Percentiles rank a stretch among this genome's conserved stretches.
Evolutionary conservation across 2,329 filamentous ascomycete genomes (phyloP).

Genomic region (Trichoderma arundinaceum): DNA sequence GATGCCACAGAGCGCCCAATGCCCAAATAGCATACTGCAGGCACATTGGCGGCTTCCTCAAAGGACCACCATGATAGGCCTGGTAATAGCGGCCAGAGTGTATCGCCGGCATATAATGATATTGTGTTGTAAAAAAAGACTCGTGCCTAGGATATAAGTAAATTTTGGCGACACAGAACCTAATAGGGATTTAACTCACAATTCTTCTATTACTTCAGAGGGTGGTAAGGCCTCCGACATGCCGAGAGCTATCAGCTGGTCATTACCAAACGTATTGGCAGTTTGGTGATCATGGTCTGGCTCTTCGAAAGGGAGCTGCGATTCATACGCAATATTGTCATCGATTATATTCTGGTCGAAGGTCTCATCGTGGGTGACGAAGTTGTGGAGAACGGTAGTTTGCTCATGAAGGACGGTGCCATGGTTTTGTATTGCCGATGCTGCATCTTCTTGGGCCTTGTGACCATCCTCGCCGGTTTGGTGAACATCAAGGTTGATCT

Average conservation of each 20-base stretch:
- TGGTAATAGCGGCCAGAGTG: slow-evolving; percentile 77
- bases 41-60: slow-evolving; percentile 80
- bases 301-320: slow-evolving; percentile 32
- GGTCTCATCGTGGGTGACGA: slow-evolving; percentile 25
- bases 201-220: slow-evolving; percentile 78
- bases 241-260: slow-evolving; percentile 73
- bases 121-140: slow-evolving; percentile 76
- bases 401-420: slow-evolving; percentile 19
- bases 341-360: background rate
- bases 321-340: background rate
- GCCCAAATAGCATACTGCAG: slow-evolving; percentile 89
- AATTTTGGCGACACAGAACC: background rate
- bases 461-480: background rate
- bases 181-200: slow-evolving; percentile 59
- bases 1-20: slow-evolving; percentile 70
- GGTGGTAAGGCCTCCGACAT: slow-evolving; percentile 81
- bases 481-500: background rate
- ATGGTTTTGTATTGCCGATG: background rate
- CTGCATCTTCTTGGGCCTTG: background rate
- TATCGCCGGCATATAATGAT: slow-evolving; percentile 75
- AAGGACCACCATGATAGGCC: slow-evolving; percentile 72
- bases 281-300: slow-evolving; percentile 30
- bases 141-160: slow-evolving; percentile 58
- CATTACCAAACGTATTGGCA: slow-evolving; percentile 30
- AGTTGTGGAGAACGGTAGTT: slow-evolving; percentile 11